Evolutionary conservation across 1,139 yeast genomes (phyloP).

Genomic region (Scheffersomyces insectosa): DNA sequence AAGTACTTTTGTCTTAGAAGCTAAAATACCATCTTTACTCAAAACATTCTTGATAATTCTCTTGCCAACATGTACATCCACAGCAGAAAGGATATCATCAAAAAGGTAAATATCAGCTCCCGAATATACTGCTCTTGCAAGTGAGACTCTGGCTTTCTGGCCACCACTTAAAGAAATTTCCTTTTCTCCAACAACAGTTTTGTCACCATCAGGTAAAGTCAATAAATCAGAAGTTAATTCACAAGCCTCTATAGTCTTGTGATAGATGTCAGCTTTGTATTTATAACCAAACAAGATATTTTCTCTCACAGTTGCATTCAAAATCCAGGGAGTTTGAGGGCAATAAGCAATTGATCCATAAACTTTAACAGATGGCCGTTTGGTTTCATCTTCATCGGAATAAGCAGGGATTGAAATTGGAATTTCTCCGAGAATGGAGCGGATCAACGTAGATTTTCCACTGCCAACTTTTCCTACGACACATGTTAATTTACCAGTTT

Average conservation of each 20-base stretch:
- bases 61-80: conserved; percentile 37
- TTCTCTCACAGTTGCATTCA: conserved; percentile 41
- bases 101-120: conserved; percentile 39
- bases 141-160: conserved; percentile 43
- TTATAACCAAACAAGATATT: conserved; percentile 42
- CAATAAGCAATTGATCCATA: conserved; percentile 23
- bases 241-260: conserved; percentile 36
- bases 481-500: conserved; percentile 66
- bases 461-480: conserved; percentile 82
- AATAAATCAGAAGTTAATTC: conserved; percentile 36
- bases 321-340: conserved; percentile 40
- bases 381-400: conserved; percentile 8
- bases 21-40: conserved; percentile 23
- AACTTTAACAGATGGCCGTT: conserved; percentile 7
- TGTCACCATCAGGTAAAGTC: conserved; percentile 41
- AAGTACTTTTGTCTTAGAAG: conserved; percentile 26
- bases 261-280: conserved; percentile 27
- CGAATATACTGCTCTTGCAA: conserved; percentile 45
- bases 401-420: conserved; percentile 14
- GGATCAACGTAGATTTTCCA: conserved; percentile 74
- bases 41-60: conserved; percentile 22
- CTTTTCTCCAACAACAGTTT: conserved; percentile 44
- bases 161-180: conserved; percentile 49
- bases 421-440: conserved; percentile 60
- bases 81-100: conserved; percentile 42